phyloP scores from a whole-genome alignment of 116 monocot genomes.

The Dioscorea cayenensis region DNA sequence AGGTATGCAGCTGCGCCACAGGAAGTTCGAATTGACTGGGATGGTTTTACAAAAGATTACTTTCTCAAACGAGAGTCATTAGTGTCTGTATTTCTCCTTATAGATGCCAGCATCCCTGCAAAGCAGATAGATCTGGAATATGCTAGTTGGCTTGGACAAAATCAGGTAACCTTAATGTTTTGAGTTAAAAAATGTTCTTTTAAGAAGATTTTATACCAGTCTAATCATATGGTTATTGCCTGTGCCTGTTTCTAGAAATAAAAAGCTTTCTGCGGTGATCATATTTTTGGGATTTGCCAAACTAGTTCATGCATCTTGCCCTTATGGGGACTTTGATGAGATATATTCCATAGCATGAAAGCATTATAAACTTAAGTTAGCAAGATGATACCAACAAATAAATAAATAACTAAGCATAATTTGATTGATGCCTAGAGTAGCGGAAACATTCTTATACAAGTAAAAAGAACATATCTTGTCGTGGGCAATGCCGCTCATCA shows the following conservation, averaged over 20 bases:
- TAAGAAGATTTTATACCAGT: background rate
- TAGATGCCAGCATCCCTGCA: slow-evolving; percentile 94
- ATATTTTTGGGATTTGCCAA: background rate
- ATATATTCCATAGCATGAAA: background rate
- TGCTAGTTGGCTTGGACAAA: slow-evolving; percentile 87
- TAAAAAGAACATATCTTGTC: too few relatives aligned
- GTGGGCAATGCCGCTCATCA: too few relatives aligned
- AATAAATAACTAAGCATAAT: too few relatives aligned
- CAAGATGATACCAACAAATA: background rate
- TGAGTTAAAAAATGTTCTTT: background rate
- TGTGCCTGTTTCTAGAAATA: background rate
- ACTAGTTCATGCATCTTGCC: background rate
- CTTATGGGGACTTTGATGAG: background rate
- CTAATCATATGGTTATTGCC: background rate
- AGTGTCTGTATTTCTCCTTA: slow-evolving; percentile 84
- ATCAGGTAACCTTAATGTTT: slow-evolving; percentile 44
- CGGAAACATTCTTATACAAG: too few relatives aligned
- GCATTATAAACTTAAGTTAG: background rate
- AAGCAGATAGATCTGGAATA: slow-evolving; percentile 95
- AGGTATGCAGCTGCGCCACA: slow-evolving; percentile 92
- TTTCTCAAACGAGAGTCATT: slow-evolving; percentile 68
- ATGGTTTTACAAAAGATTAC: slow-evolving; percentile 82
- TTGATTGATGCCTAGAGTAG: too few relatives aligned
- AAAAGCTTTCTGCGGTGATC: background rate
- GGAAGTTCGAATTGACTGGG: slow-evolving; percentile 62